Conservation (phyloP, 148 eudicot genomes). For the Rhododendron williamsianum region DNA sequence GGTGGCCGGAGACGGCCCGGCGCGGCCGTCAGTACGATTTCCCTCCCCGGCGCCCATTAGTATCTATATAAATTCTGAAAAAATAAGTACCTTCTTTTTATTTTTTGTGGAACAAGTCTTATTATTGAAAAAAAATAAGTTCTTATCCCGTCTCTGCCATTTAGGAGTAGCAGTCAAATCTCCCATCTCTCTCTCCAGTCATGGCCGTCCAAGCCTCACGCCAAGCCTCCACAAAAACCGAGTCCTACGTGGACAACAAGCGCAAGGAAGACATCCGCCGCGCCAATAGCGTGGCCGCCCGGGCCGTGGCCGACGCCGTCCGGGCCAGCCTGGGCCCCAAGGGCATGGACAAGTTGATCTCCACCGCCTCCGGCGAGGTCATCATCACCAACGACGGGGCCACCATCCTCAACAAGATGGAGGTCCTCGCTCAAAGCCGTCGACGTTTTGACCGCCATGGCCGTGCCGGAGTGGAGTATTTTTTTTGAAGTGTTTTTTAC, state of each 20-base stretch:
- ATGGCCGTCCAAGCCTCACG: constrained; percentile 57
- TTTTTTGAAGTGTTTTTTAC: neutral
- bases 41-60: too few relatives aligned
- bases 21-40: too few relatives aligned
- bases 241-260: constrained; percentile 83
- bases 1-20: too few relatives aligned
- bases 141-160: neutral
- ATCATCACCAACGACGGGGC: constrained; percentile 98
- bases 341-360: constrained; percentile 99
- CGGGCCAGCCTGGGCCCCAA: constrained; percentile 82
- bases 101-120: too few relatives aligned
- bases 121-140: neutral
- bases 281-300: constrained; percentile 72
- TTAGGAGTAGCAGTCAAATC: neutral
- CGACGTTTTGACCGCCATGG: constrained; percentile 80
- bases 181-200: constrained; percentile 2
- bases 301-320: constrained; percentile 83
- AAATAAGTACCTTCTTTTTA: too few relatives aligned
- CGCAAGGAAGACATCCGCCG: constrained; percentile 87
- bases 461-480: constrained; percentile 34
- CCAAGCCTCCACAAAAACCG: constrained; percentile 35
- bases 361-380: constrained; percentile 85
- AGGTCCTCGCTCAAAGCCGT: constrained; percentile 63
- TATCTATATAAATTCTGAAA: too few relatives aligned
- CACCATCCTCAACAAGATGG: constrained; percentile 83